Evolutionary conservation across 75 land plant genomes (phyloP).

Genomic region (Cryptomeria japonica): DNA sequence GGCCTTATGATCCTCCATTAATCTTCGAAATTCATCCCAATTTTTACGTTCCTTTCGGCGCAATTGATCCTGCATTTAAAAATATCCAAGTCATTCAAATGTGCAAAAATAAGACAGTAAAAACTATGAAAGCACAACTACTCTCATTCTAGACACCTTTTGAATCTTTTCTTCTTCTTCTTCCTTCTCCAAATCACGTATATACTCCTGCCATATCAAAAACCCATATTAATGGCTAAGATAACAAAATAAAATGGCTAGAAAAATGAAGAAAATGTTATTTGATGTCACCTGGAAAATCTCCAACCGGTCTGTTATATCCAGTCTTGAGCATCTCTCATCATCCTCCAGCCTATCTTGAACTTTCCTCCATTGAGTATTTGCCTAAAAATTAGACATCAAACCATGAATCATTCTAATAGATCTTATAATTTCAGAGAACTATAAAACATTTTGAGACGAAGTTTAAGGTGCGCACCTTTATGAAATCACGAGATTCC

Average conservation of each 20-base stretch:
- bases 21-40: slow-evolving; percentile 88
- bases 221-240: not conserved
- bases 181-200: slow-evolving; percentile 84
- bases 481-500: slow-evolving; percentile 86
- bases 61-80: slow-evolving; percentile 61
- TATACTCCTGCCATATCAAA: slow-evolving; percentile 67
- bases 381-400: slow-evolving; percentile 46
- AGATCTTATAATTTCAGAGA: not conserved
- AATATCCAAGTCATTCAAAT: not conserved
- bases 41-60: slow-evolving; percentile 85
- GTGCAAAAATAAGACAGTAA: not conserved
- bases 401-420: not conserved
- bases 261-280: not conserved
- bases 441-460: not conserved
- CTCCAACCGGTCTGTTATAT: slow-evolving; percentile 84
- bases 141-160: slow-evolving; percentile 49
- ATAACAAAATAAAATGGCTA: not conserved
- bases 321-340: slow-evolving; percentile 87
- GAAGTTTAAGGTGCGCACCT: slow-evolving; percentile 37
- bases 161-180: slow-evolving; percentile 92
- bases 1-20: slow-evolving; percentile 84
- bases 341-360: slow-evolving; percentile 95
- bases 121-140: not conserved
- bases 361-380: slow-evolving; percentile 94
- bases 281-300: slow-evolving; percentile 67